A percentile compares a stretch with the other conserved stretches of the same genome.
Conservation (phyloP, 1,284 basidiomycete species). For the Marasmius oreades region DNA sequence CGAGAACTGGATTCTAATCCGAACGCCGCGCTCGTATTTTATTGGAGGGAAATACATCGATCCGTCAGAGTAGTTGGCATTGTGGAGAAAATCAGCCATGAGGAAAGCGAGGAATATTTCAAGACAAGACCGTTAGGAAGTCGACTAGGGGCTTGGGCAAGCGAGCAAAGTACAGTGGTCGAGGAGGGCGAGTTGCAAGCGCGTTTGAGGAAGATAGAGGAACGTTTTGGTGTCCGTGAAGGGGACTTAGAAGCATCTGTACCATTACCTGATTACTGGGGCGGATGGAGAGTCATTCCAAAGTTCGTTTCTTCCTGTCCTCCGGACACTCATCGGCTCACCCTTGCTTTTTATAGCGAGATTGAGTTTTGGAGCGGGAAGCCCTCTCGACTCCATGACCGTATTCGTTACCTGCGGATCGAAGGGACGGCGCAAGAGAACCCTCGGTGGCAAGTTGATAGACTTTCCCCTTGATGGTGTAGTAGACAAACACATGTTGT, state of each 20-base stretch:
- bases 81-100: conserved; percentile 70
- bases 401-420: conserved; percentile 71
- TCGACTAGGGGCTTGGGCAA: conserved; percentile 79
- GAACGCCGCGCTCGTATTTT: conserved; percentile 81
- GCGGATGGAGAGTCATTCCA: conserved; percentile 92
- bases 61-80: conserved; percentile 85
- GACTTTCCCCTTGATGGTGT: conserved; percentile 64
- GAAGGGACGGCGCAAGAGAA: conserved; percentile 14
- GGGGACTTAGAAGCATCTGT: conserved; percentile 46
- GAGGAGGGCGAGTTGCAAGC: conserved; percentile 66
- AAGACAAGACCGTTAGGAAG: conserved; percentile 36
- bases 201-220: conserved; percentile 58
- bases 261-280: conserved; percentile 91
- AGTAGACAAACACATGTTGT: no score
- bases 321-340: not conserved
- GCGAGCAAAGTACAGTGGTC: conserved; percentile 80
- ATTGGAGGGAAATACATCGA: conserved; percentile 85
- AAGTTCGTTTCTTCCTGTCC: conserved; percentile 49
- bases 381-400: conserved; percentile 86
- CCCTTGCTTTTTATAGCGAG: conserved; percentile 36
- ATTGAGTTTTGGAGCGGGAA: conserved; percentile 95
- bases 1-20: conserved; percentile 76
- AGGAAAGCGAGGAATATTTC: conserved; percentile 64
- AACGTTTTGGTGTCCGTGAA: conserved; percentile 54
- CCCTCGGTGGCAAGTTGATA: conserved; percentile 68